Conservation (phyloP, 1,284 basidiomycete species). For the Cryptococcus sp. region DNA sequence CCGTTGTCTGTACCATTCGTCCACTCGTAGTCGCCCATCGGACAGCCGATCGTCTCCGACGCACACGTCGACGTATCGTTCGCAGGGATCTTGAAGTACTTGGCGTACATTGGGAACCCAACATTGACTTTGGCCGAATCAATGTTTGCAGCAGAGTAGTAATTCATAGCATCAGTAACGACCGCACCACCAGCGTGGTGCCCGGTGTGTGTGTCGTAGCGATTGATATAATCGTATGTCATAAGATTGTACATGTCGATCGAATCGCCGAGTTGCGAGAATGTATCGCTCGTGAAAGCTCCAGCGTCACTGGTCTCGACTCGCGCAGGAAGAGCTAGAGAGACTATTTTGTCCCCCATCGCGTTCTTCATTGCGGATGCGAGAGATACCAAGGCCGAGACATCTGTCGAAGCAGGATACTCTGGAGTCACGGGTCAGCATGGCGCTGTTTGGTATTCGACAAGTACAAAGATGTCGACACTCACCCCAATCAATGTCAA, state of each 20-base stretch:
- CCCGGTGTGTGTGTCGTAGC: slow-evolving; percentile 20
- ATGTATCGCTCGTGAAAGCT: slow-evolving; percentile 15
- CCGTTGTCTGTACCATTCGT: slow-evolving; percentile 15
- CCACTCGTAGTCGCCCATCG: slow-evolving; percentile 23
- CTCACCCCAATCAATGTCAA: slow-evolving; percentile 42
- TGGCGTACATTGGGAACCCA: slow-evolving; percentile 38
- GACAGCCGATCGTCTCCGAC: slow-evolving; percentile 24
- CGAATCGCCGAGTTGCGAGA: slow-evolving; percentile 15
- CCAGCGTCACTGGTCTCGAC: slow-evolving; percentile 9
- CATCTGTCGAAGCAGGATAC: slow-evolving; percentile 13
- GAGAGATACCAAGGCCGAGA: slow-evolving; percentile 16
- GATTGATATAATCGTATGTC: slow-evolving; percentile 34
- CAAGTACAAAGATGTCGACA: background rate
- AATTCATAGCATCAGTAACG: slow-evolving; percentile 19
- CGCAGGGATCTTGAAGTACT: slow-evolving; percentile 32
- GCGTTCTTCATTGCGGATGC: slow-evolving; percentile 10
- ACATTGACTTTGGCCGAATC: slow-evolving; percentile 25
- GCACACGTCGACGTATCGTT: slow-evolving; percentile 6
- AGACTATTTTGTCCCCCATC: slow-evolving; percentile 19
- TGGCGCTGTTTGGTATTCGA: background rate
- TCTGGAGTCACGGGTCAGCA: slow-evolving; percentile 2
- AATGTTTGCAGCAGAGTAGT: slow-evolving; percentile 20
- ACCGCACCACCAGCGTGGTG: slow-evolving; percentile 27
- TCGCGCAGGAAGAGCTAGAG: slow-evolving; percentile 23
- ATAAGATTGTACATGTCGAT: slow-evolving; percentile 40